Base-by-base conservation (phyloP, 2,329 filamentous ascomycete genomes). In the Ascochyta pisi region DNA sequence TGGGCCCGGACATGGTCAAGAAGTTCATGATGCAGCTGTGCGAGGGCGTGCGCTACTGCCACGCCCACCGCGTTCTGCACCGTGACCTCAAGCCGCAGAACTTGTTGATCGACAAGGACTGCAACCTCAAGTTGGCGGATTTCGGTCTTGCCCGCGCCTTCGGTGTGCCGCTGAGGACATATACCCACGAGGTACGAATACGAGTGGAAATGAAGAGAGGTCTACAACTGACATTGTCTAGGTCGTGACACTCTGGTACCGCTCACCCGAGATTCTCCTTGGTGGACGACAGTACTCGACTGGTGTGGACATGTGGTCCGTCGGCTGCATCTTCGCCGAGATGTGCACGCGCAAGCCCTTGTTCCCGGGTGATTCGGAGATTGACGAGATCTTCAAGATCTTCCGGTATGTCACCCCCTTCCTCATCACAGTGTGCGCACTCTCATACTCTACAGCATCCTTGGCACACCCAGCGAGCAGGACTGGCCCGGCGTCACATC, bases 251-350 rank as follows among this genome's bases (percentile, higher is more conserved):
- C 83, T 96, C 54, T 96, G 92, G 92, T 96, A 96, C 76, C 89
- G 93, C 60, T 85, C 92, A 8, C 92, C 92, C 1, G 92, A 96
- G 76, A 96, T 96, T 77, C 83, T 96, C 19, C 86, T 96, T 1
- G 92, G 92, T 73, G 92, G 92, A 54, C 88, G 92, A 48, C 92
- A 96, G 76, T 96, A 96, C 79, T 95, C 91, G 13, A 96, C 92
- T 13, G 92, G 92, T 54, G 92, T 96, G 38, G 92, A 96, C 72
- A 96, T 96, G 90, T 96, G 92, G 92, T 95, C 91, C 29, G 88
- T 93, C 45, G 92, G 92, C 60, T 95, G 92, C 76, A 96, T 96
- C 77, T 96, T 96, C 76, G 92, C 93, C 9, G 92, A 96, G 78
- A 96, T 96, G 93, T 96, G 91, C 78, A 96, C 92, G 1, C 86